phyloP scores from a whole-genome alignment of 257 asterid genomes.

The Verbena officinalis region DNA sequence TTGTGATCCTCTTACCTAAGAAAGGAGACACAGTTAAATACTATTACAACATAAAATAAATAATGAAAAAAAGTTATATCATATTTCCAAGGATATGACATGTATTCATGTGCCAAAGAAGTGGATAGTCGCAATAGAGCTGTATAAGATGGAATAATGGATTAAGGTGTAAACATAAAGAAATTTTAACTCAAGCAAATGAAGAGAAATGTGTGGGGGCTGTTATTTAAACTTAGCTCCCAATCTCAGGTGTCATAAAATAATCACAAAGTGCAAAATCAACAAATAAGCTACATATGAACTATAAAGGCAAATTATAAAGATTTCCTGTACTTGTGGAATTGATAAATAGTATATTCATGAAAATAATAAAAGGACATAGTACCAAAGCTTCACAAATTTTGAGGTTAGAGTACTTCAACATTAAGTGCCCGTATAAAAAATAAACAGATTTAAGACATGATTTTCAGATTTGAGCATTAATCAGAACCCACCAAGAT shows the following conservation, averaged over 20 bases:
- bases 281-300: not conserved
- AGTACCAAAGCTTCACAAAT: not conserved
- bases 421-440: not conserved
- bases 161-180: slow-evolving; percentile 8
- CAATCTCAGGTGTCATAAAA: not conserved
- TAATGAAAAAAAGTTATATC: slow-evolving; percentile 7
- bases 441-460: not conserved
- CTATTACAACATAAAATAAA: slow-evolving; percentile 21
- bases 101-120: slow-evolving; percentile 17
- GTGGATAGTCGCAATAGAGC: not conserved
- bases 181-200: not conserved
- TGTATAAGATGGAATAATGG: not conserved
- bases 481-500: slow-evolving; percentile 9
- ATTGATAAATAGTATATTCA: not conserved
- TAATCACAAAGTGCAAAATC: not conserved
- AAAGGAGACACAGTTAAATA: slow-evolving; percentile 17
- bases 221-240: not conserved
- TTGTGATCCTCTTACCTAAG: slow-evolving; percentile 62
- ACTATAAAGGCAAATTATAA: not conserved
- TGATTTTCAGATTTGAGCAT: not conserved
- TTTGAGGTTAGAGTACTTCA: not conserved
- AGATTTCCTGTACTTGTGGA: not conserved
- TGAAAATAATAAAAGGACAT: not conserved
- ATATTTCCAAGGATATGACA: slow-evolving; percentile 25
- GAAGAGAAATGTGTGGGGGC: not conserved